These are phyloP conservation scores for Tardiomyces blankii DNA, from an alignment of 1,139 yeast genomes.

Conservation along the genomic window DNA sequence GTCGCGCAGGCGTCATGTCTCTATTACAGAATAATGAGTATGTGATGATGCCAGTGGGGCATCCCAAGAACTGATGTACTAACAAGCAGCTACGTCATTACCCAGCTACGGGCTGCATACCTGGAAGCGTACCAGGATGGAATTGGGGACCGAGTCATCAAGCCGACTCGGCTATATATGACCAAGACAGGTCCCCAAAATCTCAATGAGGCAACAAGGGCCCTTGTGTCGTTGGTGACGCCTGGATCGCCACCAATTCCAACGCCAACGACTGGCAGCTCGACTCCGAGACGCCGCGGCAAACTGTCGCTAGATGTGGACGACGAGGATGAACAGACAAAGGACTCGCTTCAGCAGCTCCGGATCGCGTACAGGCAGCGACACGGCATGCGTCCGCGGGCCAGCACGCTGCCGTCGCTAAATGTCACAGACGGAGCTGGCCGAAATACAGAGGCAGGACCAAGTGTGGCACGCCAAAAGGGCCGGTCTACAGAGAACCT, in stretches of 20 bases:
- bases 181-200: constrained; percentile 17
- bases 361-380: neutral
- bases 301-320: constrained; percentile 8
- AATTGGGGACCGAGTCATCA: constrained; percentile 21
- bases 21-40: constrained; percentile 21
- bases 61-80: neutral
- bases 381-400: neutral
- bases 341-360: neutral
- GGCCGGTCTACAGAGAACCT: constrained; percentile 3
- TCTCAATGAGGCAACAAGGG: constrained; percentile 19
- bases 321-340: constrained; percentile 5
- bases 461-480: neutral
- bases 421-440: constrained; percentile 2
- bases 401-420: constrained; percentile 1
- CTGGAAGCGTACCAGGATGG: constrained; percentile 15
- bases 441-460: neutral
- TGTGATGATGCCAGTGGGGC: constrained; percentile 3
- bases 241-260: constrained; percentile 3
- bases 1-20: constrained; percentile 12
- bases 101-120: constrained; percentile 23
- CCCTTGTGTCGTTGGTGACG: constrained; percentile 16
- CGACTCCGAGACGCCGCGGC: constrained; percentile 3
- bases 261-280: constrained; percentile 4
- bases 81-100: constrained; percentile 16
- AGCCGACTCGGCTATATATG: constrained; percentile 21